These are phyloP conservation scores for Grosmannia clavigera DNA, from an alignment of 2,329 filamentous ascomycete species.

Conservation along the genomic window DNA sequence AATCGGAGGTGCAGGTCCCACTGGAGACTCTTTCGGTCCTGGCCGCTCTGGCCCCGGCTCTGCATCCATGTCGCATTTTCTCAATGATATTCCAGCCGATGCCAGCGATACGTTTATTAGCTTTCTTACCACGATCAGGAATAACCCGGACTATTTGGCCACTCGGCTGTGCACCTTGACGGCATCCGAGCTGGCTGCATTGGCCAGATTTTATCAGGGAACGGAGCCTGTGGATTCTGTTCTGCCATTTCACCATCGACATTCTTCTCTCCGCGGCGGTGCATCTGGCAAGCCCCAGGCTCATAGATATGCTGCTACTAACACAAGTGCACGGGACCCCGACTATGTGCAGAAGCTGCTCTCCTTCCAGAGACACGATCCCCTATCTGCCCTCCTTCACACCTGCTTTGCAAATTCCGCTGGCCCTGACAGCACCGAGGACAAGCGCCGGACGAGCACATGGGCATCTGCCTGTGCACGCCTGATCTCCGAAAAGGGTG, in stretches of 20 bases:
- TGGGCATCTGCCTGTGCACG: constrained; percentile 84
- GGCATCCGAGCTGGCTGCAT: constrained; percentile 60
- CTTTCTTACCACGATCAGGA: constrained; percentile 71
- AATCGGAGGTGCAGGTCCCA: neutral
- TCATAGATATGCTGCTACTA: neutral
- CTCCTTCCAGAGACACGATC: constrained; percentile 81
- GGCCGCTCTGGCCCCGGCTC: constrained; percentile 19
- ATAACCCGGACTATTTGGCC: constrained; percentile 79
- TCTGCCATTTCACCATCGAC: constrained; percentile 50
- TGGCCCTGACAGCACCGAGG: constrained; percentile 69
- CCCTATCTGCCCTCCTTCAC: constrained; percentile 72
- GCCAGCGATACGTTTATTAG: constrained; percentile 64
- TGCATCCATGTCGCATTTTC: constrained; percentile 40
- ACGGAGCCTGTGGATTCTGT: constrained; percentile 76
- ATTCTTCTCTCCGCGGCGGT: constrained; percentile 31
- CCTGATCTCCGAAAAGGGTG: constrained; percentile 65
- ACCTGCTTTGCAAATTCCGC: constrained; percentile 82
- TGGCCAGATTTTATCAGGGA: constrained; percentile 67
- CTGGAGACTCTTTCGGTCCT: neutral
- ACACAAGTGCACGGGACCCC: constrained; percentile 3
- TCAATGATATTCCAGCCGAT: constrained; percentile 63
- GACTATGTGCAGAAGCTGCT: constrained; percentile 66
- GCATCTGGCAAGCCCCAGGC: constrained; percentile 4
- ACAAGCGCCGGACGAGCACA: constrained; percentile 64
- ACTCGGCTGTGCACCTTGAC: constrained; percentile 66